These are phyloP conservation scores for Quercus variabilis DNA, from an alignment of 306 rosid species.

Conservation along the genomic window DNA sequence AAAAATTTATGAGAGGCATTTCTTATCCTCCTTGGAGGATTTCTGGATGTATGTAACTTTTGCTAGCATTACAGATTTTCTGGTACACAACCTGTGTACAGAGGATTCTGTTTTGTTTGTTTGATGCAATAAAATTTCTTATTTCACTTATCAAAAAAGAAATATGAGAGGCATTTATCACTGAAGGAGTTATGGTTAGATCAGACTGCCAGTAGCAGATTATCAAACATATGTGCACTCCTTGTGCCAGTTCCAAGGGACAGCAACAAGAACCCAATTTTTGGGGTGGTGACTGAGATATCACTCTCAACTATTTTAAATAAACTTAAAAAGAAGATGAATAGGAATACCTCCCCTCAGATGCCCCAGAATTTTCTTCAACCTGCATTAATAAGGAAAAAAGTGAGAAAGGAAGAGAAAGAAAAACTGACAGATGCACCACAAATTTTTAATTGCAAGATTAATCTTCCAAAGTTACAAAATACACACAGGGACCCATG, in stretches of 20 bases:
- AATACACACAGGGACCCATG: not conserved
- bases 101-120: no score
- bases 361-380: constrained; percentile 27
- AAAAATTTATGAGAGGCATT: not conserved
- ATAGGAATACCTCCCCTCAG: constrained; percentile 31
- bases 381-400: constrained; percentile 26
- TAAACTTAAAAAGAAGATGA: not conserved
- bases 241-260: constrained; percentile 3
- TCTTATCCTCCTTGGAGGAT: not conserved
- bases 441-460: not conserved
- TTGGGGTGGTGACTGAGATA: not conserved
- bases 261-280: not conserved
- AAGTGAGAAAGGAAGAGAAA: not conserved
- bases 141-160: no score
- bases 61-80: no score
- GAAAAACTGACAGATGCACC: not conserved
- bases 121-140: no score
- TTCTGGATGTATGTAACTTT: no score
- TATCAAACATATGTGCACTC: not conserved
- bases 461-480: not conserved
- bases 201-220: not conserved
- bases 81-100: no score
- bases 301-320: constrained; percentile 8
- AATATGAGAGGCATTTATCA: constrained; percentile 9
- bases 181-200: not conserved